phyloP scores from a whole-genome alignment of 2,329 filamentous ascomycete genomes.

The Ramularia endophylla region DNA sequence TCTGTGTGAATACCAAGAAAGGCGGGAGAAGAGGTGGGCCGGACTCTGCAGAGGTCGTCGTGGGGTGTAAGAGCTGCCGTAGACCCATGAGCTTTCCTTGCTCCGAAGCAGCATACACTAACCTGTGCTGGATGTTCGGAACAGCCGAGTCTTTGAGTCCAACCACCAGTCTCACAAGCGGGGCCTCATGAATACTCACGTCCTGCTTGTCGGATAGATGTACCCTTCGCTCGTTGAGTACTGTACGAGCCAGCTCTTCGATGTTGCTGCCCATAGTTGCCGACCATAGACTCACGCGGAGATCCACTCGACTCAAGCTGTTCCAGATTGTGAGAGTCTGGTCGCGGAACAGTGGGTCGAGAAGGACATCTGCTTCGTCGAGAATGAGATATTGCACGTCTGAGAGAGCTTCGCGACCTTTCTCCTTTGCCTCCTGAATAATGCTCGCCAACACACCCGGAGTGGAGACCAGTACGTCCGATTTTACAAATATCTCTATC shows the following conservation, averaged over 20 bases:
- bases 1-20: slow-evolving; percentile 94
- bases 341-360: slow-evolving; percentile 84
- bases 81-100: slow-evolving; percentile 88
- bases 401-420: slow-evolving; percentile 29
- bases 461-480: slow-evolving; percentile 75
- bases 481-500: slow-evolving; percentile 54
- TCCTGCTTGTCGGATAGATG: slow-evolving; percentile 15
- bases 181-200: slow-evolving; percentile 25
- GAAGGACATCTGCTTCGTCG: slow-evolving; percentile 91
- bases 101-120: slow-evolving; percentile 88
- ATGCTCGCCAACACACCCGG: slow-evolving; percentile 73
- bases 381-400: slow-evolving; percentile 70
- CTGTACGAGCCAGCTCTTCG: slow-evolving; percentile 68
- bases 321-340: slow-evolving; percentile 83
- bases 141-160: slow-evolving; percentile 94
- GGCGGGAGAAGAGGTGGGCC: slow-evolving; percentile 64
- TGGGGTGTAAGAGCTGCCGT: slow-evolving; percentile 79
- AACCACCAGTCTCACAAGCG: slow-evolving; percentile 79
- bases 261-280: slow-evolving; percentile 95
- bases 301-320: slow-evolving; percentile 62
- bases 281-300: slow-evolving; percentile 83
- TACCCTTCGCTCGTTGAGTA: slow-evolving; percentile 50
- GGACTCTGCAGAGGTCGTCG: slow-evolving; percentile 52
- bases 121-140: slow-evolving; percentile 81
- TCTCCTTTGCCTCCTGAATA: slow-evolving; percentile 47